Base-by-base conservation (phyloP, 345 rosid genomes). In the Euphorbia peplus region DNA sequence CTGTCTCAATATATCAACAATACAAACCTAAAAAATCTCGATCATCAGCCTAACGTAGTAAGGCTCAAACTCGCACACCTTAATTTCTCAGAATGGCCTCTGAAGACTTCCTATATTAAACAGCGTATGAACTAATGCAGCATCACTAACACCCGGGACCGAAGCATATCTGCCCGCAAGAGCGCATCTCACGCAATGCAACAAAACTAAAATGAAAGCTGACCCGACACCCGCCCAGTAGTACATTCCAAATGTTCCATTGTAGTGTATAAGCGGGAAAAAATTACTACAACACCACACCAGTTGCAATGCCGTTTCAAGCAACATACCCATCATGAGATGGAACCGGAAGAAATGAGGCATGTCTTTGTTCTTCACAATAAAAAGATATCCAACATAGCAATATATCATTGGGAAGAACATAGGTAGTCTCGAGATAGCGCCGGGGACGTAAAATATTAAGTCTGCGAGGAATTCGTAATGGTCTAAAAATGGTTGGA, bases 271-370 rank as follows among this genome's bases (percentile, higher is more conserved):
- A 63, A 89, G 71, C 6, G 98, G 97, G 68, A 87, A 70, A 62
- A 93, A 85, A 77, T 90, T 93, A 79, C 90, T 80, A 0, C 87
- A 70, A 37, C 75, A 78, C 95, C 91, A 91, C 14, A 87, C 54
- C 29, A 89, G 41, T 83, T 89, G 96, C 75, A 90, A 42, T 18
- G 80, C 76, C 13, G 87, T 89, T 70, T 93, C 97, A 44, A 93
- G 42, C 59, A 93, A 75, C 86, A 93, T 78, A 29, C 92, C 98
- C 96, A 93, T 86, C 95, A 90, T 89, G 78, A 93, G 61, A 73
- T 93, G 96, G 83, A 87, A 85, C 82, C 96, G 80, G 3, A 93
- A 75, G 86, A 80, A 90, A 74, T 89, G 98, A 73, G 98, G 95
- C 77, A 78, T 77, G 0, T 84, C 75, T 69, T 79, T 86, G 70